phyloP scores from a whole-genome alignment of 257 asterid species.

The Ehretia macrophylla region DNA sequence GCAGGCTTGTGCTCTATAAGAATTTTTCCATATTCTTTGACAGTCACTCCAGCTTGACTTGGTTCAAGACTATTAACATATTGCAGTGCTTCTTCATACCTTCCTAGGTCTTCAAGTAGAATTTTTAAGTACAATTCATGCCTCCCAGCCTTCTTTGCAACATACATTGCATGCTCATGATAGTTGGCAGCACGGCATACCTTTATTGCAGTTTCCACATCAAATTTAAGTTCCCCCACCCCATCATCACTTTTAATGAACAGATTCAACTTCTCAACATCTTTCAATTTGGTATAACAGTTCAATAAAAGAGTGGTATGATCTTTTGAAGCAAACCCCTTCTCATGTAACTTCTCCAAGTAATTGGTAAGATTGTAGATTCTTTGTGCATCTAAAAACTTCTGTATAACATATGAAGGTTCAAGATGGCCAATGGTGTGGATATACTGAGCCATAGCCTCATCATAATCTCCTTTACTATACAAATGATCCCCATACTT shows the following conservation, averaged over 20 bases:
- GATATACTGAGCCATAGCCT: slow-evolving; percentile 90
- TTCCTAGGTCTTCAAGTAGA: slow-evolving; percentile 86
- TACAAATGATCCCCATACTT: slow-evolving; percentile 93
- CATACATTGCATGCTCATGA: slow-evolving; percentile 98
- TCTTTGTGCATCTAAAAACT: slow-evolving; percentile 96
- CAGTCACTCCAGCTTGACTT: slow-evolving; percentile 93
- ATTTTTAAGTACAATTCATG: slow-evolving; percentile 96
- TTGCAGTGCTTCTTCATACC: slow-evolving; percentile 87
- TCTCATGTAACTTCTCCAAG: slow-evolving; percentile 93
- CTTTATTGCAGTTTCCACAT: slow-evolving; percentile 93
- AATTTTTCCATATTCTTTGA: slow-evolving; percentile 90
- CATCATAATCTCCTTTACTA: slow-evolving; percentile 77
- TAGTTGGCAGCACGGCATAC: slow-evolving; percentile 96
- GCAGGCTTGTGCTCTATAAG: slow-evolving; percentile 86
- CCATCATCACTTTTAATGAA: slow-evolving; percentile 88
- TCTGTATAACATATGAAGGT: slow-evolving; percentile 93
- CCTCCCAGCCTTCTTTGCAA: slow-evolving; percentile 91
- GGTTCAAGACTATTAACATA: slow-evolving; percentile 87
- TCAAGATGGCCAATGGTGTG: slow-evolving; percentile 90
- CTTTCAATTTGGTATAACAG: slow-evolving; percentile 94
- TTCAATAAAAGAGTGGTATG: slow-evolving; percentile 92
- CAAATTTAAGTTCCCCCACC: slow-evolving; percentile 75
- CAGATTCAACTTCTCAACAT: slow-evolving; percentile 78
- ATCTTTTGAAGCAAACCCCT: slow-evolving; percentile 90
- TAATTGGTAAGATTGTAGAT: slow-evolving; percentile 87